These are phyloP conservation scores for Sistotremastrum suecicum DNA, from an alignment of 768 basidiomycete species.

Conservation along the genomic window DNA sequence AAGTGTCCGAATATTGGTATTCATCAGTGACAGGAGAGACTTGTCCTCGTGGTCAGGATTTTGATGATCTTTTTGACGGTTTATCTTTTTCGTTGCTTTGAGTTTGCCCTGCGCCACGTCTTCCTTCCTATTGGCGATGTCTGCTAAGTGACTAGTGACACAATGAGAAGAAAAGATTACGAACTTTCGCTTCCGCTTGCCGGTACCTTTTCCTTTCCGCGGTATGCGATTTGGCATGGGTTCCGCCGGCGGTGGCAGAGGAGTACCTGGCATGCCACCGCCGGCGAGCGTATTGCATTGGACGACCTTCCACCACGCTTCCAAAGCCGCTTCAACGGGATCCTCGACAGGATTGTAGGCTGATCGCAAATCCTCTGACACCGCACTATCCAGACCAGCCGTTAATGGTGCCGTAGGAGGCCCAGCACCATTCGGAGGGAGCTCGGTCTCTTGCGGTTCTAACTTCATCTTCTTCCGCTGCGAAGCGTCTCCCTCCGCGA, in stretches of 20 bases:
- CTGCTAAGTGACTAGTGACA: no score
- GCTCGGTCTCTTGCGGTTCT: no score
- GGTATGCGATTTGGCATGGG: neutral
- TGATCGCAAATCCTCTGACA: neutral
- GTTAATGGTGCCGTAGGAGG: no score
- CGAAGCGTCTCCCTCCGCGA: no score
- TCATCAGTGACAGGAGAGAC: constrained; percentile 57
- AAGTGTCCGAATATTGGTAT: constrained; percentile 61
- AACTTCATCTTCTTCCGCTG: no score
- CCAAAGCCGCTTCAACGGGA: constrained; percentile 5
- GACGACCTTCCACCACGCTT: constrained; percentile 66
- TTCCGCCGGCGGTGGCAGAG: no score
- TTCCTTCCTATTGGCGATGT: constrained; percentile 16
- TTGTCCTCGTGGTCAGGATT: constrained; percentile 10
- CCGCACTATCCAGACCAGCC: no score
- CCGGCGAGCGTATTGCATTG: constrained; percentile 45
- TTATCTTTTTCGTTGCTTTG: constrained; percentile 9
- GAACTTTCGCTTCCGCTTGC: neutral
- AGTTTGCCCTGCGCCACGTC: constrained; percentile 17
- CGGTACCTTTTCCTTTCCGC: neutral
- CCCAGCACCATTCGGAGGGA: no score
- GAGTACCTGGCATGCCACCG: constrained; percentile 40
- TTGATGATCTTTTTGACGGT: constrained; percentile 12
- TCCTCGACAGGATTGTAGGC: neutral
- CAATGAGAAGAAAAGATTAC: no score